These are phyloP conservation scores for Amanita jacksonii DNA, from an alignment of 768 basidiomycete genomes.

Conservation along the genomic window DNA sequence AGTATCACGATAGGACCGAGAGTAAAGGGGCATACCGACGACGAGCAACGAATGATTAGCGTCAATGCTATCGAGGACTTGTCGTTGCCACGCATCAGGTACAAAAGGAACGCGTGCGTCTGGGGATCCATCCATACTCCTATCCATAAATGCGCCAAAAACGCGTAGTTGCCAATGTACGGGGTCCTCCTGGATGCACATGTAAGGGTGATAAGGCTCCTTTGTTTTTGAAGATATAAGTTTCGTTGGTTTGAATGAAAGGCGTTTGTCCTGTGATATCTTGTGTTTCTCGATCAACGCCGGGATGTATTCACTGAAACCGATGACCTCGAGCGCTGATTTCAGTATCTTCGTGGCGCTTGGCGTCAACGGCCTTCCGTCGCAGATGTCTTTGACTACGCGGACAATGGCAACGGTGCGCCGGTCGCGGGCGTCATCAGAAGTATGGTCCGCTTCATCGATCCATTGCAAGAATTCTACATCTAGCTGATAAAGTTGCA, in stretches of 20 bases:
- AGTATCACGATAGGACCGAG: not conserved
- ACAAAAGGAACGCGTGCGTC: slow-evolving; percentile 53
- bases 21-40: slow-evolving; percentile 43
- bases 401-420: slow-evolving; percentile 39
- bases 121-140: slow-evolving; percentile 52
- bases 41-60: slow-evolving; percentile 49
- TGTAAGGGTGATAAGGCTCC: slow-evolving; percentile 34
- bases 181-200: slow-evolving; percentile 47
- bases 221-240: slow-evolving; percentile 38
- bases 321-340: slow-evolving; percentile 33
- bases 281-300: slow-evolving; percentile 15
- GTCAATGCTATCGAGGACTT: slow-evolving; percentile 59
- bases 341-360: slow-evolving; percentile 26
- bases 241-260: slow-evolving; percentile 47
- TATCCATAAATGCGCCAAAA: slow-evolving; percentile 66
- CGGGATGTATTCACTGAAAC: slow-evolving; percentile 32
- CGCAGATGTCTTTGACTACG: slow-evolving; percentile 35
- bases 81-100: slow-evolving; percentile 64
- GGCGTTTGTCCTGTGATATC: slow-evolving; percentile 15
- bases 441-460: slow-evolving; percentile 29
- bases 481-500: slow-evolving; percentile 43
- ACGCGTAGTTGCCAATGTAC: slow-evolving; percentile 58
- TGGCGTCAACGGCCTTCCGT: slow-evolving; percentile 26
- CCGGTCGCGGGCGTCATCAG: slow-evolving; percentile 30
- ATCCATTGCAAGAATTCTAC: slow-evolving; percentile 46